Conservation (phyloP, 2,329 filamentous ascomycete species). For the Calonectria leucothoes region DNA sequence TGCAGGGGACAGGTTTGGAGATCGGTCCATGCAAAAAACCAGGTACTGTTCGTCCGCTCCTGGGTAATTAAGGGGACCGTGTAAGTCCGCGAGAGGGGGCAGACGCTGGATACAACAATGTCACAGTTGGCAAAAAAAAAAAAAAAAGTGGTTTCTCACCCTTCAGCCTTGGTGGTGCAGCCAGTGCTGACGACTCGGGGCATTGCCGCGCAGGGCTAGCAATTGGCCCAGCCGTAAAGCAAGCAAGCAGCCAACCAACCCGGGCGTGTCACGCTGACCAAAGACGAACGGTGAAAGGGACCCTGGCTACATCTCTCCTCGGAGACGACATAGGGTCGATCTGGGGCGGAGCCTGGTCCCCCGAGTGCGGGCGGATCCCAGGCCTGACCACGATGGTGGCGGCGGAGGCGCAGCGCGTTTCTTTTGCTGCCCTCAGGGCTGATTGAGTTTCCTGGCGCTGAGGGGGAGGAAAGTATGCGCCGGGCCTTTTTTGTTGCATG, state of each 20-base stretch:
- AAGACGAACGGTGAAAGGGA: constrained; percentile 9
- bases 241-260: background rate
- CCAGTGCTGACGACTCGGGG: background rate
- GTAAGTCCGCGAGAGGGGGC: background rate
- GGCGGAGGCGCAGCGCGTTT: background rate
- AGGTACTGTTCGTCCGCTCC: background rate
- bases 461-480: no score
- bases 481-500: background rate
- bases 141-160: background rate
- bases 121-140: background rate
- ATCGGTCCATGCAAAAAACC: background rate
- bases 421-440: background rate
- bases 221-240: background rate
- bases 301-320: background rate
- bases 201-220: background rate
- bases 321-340: background rate
- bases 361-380: background rate
- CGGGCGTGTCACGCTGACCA: background rate
- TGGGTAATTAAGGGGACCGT: background rate
- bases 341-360: constrained; percentile 5
- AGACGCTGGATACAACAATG: background rate
- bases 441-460: background rate
- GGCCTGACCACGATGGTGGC: constrained; percentile 2
- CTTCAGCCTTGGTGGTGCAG: background rate
- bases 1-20: background rate